Percentiles rank a stretch among this genome's conserved stretches.
Evolutionary conservation across 345 rosid genomes (phyloP).

Genomic region (Clausena lansium): DNA sequence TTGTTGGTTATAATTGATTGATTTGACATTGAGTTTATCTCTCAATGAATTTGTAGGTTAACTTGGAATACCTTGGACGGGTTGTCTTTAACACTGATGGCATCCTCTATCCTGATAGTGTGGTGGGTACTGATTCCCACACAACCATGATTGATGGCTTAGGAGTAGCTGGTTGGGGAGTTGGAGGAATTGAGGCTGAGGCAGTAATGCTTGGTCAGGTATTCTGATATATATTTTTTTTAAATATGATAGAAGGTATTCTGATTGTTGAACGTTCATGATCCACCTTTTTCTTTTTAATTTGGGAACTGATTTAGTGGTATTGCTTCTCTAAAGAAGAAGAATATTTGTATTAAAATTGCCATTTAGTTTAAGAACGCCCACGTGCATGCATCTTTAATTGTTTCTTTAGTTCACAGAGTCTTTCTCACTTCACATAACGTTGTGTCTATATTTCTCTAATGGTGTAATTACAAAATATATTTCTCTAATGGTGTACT

Average conservation of each 20-base stretch:
- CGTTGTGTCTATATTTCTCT: conserved; percentile 11
- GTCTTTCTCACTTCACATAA: not conserved
- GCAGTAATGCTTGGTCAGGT: conserved; percentile 95
- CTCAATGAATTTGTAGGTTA: conserved; percentile 49
- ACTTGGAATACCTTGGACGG: conserved; percentile 85
- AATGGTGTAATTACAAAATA: conserved; percentile 24
- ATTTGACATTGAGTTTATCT: not conserved
- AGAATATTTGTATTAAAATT: not conserved
- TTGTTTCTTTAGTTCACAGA: not conserved
- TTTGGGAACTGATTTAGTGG: not conserved
- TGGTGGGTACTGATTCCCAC: conserved; percentile 90
- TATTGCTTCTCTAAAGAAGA: not conserved
- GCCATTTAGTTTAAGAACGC: not conserved
- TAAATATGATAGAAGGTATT: conserved; percentile 42
- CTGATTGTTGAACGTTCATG: not conserved
- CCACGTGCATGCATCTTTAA: not conserved
- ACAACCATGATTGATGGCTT: conserved; percentile 93
- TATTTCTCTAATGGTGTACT: conserved; percentile 25
- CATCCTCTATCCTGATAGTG: conserved; percentile 81
- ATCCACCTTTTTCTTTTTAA: not conserved
- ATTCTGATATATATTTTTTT: not conserved
- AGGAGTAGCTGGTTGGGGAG: conserved; percentile 97
- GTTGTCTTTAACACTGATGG: conserved; percentile 78
- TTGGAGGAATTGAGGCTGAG: conserved; percentile 92
- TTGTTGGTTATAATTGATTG: not conserved